Evolutionary conservation across 805 yeast species (phyloP).

Genomic region (Scheffersomyces lignosus): DNA sequence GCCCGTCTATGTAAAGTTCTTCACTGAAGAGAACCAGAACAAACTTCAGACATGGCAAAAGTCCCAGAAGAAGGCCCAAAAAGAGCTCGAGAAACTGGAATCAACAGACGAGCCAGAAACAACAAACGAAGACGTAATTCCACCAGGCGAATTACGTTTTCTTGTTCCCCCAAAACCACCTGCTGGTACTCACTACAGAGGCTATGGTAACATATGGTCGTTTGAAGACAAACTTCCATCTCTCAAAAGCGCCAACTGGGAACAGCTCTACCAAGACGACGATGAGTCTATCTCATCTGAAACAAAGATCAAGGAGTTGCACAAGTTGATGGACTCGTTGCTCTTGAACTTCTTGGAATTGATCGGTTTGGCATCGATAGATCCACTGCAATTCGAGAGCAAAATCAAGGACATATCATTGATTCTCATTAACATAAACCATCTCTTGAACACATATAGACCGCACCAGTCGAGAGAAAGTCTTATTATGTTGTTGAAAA

Average conservation of each 20-base stretch:
- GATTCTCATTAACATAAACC: slow-evolving; percentile 86
- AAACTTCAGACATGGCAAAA: slow-evolving; percentile 35
- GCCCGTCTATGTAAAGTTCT: slow-evolving; percentile 75
- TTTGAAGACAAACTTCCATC: slow-evolving; percentile 74
- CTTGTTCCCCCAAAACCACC: slow-evolving; percentile 68
- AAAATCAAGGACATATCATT: slow-evolving; percentile 80
- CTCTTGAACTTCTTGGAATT: slow-evolving; percentile 80
- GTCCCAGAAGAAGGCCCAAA: slow-evolving; percentile 1
- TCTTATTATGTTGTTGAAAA: slow-evolving; percentile 68
- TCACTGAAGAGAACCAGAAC: slow-evolving; percentile 66
- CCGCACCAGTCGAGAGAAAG: slow-evolving; percentile 95
- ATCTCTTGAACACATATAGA: slow-evolving; percentile 84
- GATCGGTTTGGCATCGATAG: slow-evolving; percentile 70
- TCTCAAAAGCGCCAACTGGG: slow-evolving; percentile 72
- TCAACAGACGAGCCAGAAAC: slow-evolving; percentile 14
- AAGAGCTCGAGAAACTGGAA: slow-evolving; percentile 10
- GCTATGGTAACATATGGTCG: slow-evolving; percentile 92
- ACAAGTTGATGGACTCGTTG: slow-evolving; percentile 75
- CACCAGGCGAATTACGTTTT: slow-evolving; percentile 52
- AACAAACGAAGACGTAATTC: slow-evolving; percentile 15
- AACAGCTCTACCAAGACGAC: slow-evolving; percentile 60
- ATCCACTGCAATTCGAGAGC: slow-evolving; percentile 59
- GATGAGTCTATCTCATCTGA: slow-evolving; percentile 35
- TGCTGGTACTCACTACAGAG: slow-evolving; percentile 64
- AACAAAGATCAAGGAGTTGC: slow-evolving; percentile 69